Evolutionary conservation across 192 early-diverging fungal genomes (phyloP).

Genomic region (Podila epicladia): DNA sequence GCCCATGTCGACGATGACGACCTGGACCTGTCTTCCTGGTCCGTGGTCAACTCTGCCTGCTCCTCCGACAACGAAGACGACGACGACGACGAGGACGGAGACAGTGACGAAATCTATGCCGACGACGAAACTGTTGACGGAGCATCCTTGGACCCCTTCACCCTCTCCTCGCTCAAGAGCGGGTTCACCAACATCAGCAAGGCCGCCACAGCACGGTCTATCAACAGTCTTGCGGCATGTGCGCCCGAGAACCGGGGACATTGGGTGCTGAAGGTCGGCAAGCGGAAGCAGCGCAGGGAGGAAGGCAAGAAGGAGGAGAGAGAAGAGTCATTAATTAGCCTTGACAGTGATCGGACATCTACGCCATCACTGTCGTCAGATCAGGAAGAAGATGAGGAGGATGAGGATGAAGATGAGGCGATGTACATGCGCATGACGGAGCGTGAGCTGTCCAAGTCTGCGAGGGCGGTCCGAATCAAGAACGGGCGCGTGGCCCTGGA

Average conservation of each 20-base stretch:
- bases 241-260: conserved; percentile 20
- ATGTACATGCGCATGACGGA: conserved; percentile 44
- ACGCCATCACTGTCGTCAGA: neutral
- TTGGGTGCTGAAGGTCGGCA: conserved; percentile 42
- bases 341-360: neutral
- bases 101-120: conserved; percentile 30
- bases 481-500: conserved; percentile 21
- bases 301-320: conserved; percentile 10
- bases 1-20: conserved; percentile 7
- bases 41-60: conserved; percentile 32
- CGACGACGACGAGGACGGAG: conserved; percentile 11
- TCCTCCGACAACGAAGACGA: conserved; percentile 30
- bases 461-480: conserved; percentile 29
- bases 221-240: conserved; percentile 14
- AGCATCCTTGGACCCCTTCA: neutral
- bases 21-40: conserved; percentile 36
- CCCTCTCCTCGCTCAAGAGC: conserved; percentile 11
- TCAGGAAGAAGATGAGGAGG: neutral
- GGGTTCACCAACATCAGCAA: conserved; percentile 44
- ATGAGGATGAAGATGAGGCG: neutral
- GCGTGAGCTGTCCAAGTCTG: conserved; percentile 37
- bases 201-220: conserved; percentile 18
- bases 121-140: neutral
- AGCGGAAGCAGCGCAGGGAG: conserved; percentile 4
- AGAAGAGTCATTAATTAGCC: neutral